Conservation (phyloP, 2,329 filamentous ascomycete species). For the Colletotrichum sansevieriae region DNA sequence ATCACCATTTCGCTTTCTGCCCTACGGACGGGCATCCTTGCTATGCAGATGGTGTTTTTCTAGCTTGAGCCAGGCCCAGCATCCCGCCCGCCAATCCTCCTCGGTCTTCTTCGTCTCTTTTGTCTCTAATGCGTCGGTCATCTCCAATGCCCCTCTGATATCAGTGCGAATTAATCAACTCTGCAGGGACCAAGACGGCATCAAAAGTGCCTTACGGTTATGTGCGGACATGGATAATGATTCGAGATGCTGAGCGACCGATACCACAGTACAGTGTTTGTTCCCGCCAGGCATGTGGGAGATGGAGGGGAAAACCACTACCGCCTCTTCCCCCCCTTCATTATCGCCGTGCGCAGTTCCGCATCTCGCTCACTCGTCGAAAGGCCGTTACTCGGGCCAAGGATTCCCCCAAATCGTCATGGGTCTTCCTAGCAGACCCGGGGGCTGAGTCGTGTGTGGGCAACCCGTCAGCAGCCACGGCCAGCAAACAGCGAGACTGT, state of each 20-base stretch:
- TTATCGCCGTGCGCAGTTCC: too few species aligned
- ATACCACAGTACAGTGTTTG: neutral
- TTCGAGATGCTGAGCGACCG: constrained; percentile 11
- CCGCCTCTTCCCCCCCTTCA: too few species aligned
- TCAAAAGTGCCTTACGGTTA: constrained; percentile 19
- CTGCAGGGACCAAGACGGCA: constrained; percentile 23
- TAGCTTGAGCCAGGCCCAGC: too few species aligned
- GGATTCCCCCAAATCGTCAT: constrained; percentile 31
- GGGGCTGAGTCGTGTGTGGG: constrained; percentile 39
- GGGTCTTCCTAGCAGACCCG: constrained; percentile 32
- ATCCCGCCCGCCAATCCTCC: neutral
- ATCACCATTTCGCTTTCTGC: constrained; percentile 23
- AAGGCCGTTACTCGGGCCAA: constrained; percentile 38
- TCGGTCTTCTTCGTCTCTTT: neutral
- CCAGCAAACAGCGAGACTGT: neutral
- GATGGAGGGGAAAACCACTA: neutral
- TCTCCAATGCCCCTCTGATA: constrained; percentile 15
- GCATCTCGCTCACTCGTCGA: constrained; percentile 3
- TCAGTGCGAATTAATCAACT: neutral
- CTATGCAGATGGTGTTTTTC: too few species aligned
- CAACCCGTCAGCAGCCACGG: constrained; percentile 35
- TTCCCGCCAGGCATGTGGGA: constrained; percentile 31
- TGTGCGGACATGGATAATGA: constrained; percentile 34
- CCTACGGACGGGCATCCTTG: constrained; percentile 27
- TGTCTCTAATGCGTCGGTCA: constrained; percentile 22